Base-by-base conservation (phyloP, 1,284 basidiomycete species). In the Malassezia slooffiae region DNA sequence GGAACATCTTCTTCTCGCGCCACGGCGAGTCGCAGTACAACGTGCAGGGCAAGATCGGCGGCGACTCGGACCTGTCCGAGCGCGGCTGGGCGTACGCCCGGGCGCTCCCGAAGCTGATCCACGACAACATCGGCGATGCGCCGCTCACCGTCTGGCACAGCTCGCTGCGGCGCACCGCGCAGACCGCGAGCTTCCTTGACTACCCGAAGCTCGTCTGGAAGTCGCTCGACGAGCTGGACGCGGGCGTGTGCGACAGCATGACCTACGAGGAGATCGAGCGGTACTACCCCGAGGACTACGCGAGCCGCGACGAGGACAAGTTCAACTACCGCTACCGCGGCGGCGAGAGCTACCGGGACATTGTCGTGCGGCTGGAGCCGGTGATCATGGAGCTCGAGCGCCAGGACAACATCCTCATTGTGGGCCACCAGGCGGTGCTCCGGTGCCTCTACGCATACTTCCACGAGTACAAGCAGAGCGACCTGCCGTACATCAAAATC, bases 301-400 rank as follows among this genome's bases (percentile, higher is more conserved):
- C 88, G n/a, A 88, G 87, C 64, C 80, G 93, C 20, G 93, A 97
- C 65, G 89, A 97, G 38, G 93, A 99, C 75, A 99, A 99, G 72
- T 99, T 95, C 73, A 97, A 97, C 73, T 99, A 99, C 70, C 80
- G 93, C 19, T 96, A 96, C 72, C 57, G 72, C 71, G 81, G 80
- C 15, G 91, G 93, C 41, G 93, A 95, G 70, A 90, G 87, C 4
- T 95, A 95, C 70, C 79, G 89, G 19, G 89, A 95, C 67, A 71
- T 73, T 6, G 88, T 96, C n/a, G 80, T 89, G 5, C 80, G 91
- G 22, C 75, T 99, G 20, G 93, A 99, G 70, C 93, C 93, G 11
- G 85, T 96, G 41, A 96, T 99, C 60, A 96, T 97, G 86, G 93
- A 99, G 71, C 78, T 97, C 15, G 93, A 99, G 71, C 75, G 93